Base-by-base conservation (phyloP, 106 monocot species). In the Acorus gramineus region DNA sequence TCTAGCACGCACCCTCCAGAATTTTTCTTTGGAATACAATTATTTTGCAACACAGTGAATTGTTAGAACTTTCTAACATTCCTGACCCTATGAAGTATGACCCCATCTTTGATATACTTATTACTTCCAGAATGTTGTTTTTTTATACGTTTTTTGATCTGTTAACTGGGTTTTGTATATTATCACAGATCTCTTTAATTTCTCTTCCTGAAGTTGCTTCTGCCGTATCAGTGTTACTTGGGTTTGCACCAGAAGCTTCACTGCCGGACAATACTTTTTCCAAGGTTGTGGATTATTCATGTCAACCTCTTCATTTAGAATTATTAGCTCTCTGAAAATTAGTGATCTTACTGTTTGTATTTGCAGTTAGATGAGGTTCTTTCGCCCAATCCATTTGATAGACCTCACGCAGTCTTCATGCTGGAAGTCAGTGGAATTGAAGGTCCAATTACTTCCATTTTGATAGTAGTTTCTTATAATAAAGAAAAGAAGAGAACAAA, bases 151-250 rank as follows among this genome's bases (percentile, higher is more conserved):
- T 0, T 0, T 28, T 28, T 28, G 28, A 28, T 28, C 28, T 28
- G 28, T 28, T 28, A 28, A 28, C 28, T 28, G 5, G 6, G 61
- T 56, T 52, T 66, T 10, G 63, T 65, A 3, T 73, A 2, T 63
- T 67, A 4, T 63, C 53, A 44, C 64, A 89, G 85, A 63, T 42
- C 6, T 60, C 59, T 61, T 62, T 69, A 59, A 70, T 83, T 69
- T 70, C 77, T 46, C 11, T 59, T 44, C 52, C 72, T 77, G 91
- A 98, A 81, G 77, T 98, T 73, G 63, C 79, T 69, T 85, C 91
- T 67, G 54, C 76, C 4, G 44, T 79, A 70, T 91, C 87, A 13
- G 85, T 90, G 13, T 70, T 96, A 57, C 96, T 98, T 83, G 95
- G 95, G 62, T 74, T 80, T 65, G 82, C 91, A 60, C 84, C 95